These are phyloP conservation scores for Phaseolus lunatus DNA, from an alignment of 306 rosid species.

Conservation along the genomic window DNA sequence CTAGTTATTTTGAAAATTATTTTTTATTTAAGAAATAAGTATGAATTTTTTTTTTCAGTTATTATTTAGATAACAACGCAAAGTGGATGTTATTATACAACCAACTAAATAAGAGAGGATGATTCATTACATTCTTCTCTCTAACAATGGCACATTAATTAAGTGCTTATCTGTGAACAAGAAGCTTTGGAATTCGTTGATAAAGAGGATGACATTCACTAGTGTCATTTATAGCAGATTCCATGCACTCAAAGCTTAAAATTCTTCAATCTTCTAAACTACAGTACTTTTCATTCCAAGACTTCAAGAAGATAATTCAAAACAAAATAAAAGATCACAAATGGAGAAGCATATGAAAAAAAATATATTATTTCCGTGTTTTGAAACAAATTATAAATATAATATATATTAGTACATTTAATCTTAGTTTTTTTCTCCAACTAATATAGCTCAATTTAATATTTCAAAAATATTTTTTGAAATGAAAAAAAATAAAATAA, in stretches of 20 bases:
- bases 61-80: no score
- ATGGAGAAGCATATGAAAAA: not conserved
- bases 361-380: no score
- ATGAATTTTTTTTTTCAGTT: no score
- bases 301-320: conserved; percentile 47
- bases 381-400: not conserved
- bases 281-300: conserved; percentile 69
- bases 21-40: no score
- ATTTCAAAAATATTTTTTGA: no score
- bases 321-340: not conserved
- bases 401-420: conserved; percentile 55
- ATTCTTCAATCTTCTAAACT: conserved; percentile 84
- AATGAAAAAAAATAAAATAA: no score
- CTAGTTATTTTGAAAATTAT: no score
- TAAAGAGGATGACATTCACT: conserved; percentile 97
- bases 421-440: no score
- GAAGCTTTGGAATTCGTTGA: conserved; percentile 96
- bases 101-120: conserved; percentile 20
- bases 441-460: no score
- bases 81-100: no score
- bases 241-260: conserved; percentile 92
- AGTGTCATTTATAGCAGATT: conserved; percentile 90
- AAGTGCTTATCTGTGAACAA: conserved; percentile 93
- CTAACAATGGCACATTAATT: conserved; percentile 94
- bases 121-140: conserved; percentile 73